These are phyloP conservation scores for Rubroboletus pulcherrimus DNA, from an alignment of 768 basidiomycete genomes.

Conservation along the genomic window DNA sequence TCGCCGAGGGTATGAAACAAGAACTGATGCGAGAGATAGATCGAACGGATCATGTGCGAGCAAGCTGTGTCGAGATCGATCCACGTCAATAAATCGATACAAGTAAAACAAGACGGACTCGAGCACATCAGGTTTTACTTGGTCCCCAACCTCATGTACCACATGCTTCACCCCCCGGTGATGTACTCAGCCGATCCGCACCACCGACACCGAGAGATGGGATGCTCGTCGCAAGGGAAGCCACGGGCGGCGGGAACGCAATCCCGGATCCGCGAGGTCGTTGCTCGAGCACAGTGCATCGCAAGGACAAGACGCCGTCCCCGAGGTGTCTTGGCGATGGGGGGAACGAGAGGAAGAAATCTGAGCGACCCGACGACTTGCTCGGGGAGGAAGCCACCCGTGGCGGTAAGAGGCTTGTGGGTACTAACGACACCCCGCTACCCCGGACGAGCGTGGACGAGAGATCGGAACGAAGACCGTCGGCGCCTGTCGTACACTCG, in stretches of 20 bases:
- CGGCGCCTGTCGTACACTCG: conserved; percentile 27
- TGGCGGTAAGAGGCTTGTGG: conserved; percentile 37
- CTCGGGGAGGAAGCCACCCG: conserved; percentile 25
- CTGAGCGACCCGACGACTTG: conserved; percentile 28
- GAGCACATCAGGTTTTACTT: conserved; percentile 1
- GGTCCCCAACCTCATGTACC: conserved; percentile 4
- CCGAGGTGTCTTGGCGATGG: conserved; percentile 45
- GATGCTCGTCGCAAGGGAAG: conserved; percentile 48
- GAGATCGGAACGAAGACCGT: conserved; percentile 38
- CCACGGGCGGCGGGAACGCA: conserved; percentile 23
- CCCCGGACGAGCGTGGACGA: conserved; percentile 52
- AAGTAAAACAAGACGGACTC: conserved; percentile 9
- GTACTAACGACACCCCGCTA: conserved; percentile 29
- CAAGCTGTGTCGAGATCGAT: conserved; percentile 27
- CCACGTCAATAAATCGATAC: neutral
- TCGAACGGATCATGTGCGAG: conserved; percentile 72
- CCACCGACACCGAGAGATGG: conserved; percentile 56
- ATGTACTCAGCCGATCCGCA: conserved; percentile 34
- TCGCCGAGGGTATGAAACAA: conserved; percentile 71
- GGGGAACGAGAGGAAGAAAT: conserved; percentile 27
- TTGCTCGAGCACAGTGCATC: conserved; percentile 48
- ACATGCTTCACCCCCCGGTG: conserved; percentile 44
- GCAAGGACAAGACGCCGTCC: conserved; percentile 54
- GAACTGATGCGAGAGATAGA: conserved; percentile 86
- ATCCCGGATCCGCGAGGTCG: conserved; percentile 23